These are phyloP conservation scores for Davidsoniella virescens DNA, from an alignment of 2,329 filamentous ascomycete species.

Conservation along the genomic window DNA sequence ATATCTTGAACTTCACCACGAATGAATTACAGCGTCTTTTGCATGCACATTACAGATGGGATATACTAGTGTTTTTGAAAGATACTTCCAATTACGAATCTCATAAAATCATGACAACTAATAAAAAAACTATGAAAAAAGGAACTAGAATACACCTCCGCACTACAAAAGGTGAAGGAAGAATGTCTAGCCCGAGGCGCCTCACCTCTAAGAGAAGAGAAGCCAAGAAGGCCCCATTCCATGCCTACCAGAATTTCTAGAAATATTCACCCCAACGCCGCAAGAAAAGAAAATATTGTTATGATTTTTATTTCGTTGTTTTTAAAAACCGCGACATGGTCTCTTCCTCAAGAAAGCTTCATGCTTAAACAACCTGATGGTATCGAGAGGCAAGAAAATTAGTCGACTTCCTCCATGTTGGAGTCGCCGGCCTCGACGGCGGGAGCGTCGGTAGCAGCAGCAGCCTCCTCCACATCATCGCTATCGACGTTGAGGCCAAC, in stretches of 20 bases:
- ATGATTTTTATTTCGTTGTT: slow-evolving; percentile 9
- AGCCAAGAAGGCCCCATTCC: neutral
- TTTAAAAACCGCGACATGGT: slow-evolving; percentile 3
- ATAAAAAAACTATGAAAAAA: slow-evolving; percentile 4
- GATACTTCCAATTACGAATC: slow-evolving; percentile 8
- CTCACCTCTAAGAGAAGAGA: neutral
- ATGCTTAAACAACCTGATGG: neutral
- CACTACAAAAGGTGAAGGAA: neutral
- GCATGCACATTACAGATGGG: too few species aligned
- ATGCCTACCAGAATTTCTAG: neutral
- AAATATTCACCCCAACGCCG: slow-evolving; percentile 4
- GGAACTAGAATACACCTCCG: slow-evolving; percentile 5
- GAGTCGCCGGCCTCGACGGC: slow-evolving; percentile 59
- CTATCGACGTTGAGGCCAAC: slow-evolving; percentile 96
- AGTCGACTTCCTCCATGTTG: slow-evolving; percentile 99
- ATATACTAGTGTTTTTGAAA: too few species aligned
- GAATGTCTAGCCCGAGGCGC: too few species aligned
- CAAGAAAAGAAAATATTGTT: slow-evolving; percentile 4
- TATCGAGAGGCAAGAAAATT: slow-evolving; percentile 24
- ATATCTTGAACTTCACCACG: too few species aligned
- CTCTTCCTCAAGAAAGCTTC: neutral
- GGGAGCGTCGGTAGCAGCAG: slow-evolving; percentile 39
- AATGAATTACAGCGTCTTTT: too few species aligned
- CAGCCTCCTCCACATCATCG: slow-evolving; percentile 53
- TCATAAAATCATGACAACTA: slow-evolving; percentile 9